These are phyloP conservation scores for Fusarium sp. DNA, from an alignment of 2,329 filamentous ascomycete species.

Conservation along the genomic window DNA sequence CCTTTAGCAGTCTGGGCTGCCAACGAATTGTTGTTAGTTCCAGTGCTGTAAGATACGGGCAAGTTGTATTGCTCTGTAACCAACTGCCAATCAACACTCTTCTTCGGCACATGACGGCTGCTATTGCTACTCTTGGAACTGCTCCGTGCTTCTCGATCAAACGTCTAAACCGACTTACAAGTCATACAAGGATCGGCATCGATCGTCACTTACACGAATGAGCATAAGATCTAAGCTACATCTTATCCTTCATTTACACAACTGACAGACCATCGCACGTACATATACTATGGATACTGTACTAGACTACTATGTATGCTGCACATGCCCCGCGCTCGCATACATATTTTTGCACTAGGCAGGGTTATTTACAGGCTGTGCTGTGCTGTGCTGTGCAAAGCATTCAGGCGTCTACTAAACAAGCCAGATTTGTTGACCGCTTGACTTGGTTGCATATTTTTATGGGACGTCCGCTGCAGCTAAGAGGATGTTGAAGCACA, in stretches of 20 bases:
- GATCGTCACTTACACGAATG: slow-evolving; percentile 16
- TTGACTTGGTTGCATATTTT: slow-evolving; percentile 50
- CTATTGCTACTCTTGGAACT: slow-evolving; percentile 32
- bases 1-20: slow-evolving; percentile 11
- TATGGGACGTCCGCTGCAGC: slow-evolving; percentile 50
- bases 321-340: slow-evolving; percentile 38
- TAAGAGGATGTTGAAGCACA: slow-evolving; percentile 47
- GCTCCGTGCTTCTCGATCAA: slow-evolving; percentile 43
- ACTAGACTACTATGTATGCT: slow-evolving; percentile 11
- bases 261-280: slow-evolving; percentile 5
- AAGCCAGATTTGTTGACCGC: slow-evolving; percentile 46
- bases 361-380: slow-evolving; percentile 34
- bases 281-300: not conserved
- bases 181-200: slow-evolving; percentile 40
- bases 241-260: slow-evolving; percentile 6
- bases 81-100: slow-evolving; percentile 41
- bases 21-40: not conserved
- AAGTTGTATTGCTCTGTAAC: not conserved
- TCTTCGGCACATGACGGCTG: slow-evolving; percentile 29
- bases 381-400: slow-evolving; percentile 43
- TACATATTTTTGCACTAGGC: slow-evolving; percentile 44
- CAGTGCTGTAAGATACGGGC: not conserved
- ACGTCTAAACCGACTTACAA: slow-evolving; percentile 14
- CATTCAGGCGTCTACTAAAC: slow-evolving; percentile 25
- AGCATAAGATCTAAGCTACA: not conserved